A percentile compares a stretch with the other conserved stretches of the same genome.
Conservation (phyloP, 805 yeast species). For the Jamesozyma hellenica region DNA sequence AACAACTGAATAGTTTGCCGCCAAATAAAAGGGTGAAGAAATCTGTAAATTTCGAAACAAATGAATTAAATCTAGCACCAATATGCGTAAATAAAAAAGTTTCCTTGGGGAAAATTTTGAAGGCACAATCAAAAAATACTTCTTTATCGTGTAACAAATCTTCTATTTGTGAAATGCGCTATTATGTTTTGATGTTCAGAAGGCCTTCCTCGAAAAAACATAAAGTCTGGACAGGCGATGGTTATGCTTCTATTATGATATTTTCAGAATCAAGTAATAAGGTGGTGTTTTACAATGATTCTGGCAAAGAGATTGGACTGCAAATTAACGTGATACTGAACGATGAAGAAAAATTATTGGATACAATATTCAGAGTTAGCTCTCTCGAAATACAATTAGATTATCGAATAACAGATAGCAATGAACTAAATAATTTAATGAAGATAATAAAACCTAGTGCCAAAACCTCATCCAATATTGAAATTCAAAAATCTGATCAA, state of each 20-base stretch:
- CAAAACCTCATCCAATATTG: background rate
- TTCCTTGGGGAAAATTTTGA: too few relatives aligned
- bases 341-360: slow-evolving; percentile 19
- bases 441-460: background rate
- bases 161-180: background rate
- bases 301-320: slow-evolving; percentile 25
- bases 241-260: slow-evolving; percentile 36
- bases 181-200: slow-evolving; percentile 48
- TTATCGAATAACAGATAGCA: slow-evolving; percentile 30
- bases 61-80: background rate
- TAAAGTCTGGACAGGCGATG: slow-evolving; percentile 95
- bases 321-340: slow-evolving; percentile 11
- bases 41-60: background rate
- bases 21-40: background rate
- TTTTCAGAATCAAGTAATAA: slow-evolving; percentile 7
- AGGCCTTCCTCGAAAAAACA: slow-evolving; percentile 67
- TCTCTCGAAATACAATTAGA: slow-evolving; percentile 55
- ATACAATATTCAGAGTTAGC: slow-evolving; percentile 42
- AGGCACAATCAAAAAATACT: too few relatives aligned
- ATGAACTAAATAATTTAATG: slow-evolving; percentile 10
- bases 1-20: background rate
- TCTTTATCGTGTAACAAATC: background rate
- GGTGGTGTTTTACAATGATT: slow-evolving; percentile 20
- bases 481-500: background rate
- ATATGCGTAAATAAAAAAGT: background rate